phyloP scores from a whole-genome alignment of 345 rosid species.

The Physaria fendleri region DNA sequence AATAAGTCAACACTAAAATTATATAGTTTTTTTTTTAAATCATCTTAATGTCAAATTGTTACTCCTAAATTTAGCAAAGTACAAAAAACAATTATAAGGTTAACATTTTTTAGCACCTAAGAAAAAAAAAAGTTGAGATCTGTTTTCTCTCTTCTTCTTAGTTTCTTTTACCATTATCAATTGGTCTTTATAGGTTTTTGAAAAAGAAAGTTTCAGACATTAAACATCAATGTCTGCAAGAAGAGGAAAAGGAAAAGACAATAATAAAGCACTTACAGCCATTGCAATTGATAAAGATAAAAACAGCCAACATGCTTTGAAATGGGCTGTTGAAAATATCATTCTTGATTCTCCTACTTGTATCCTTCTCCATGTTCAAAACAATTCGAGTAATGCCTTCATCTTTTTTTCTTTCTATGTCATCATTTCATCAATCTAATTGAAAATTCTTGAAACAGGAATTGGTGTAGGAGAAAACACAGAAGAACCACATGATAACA shows the following conservation, averaged over 20 bases:
- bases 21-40: too few relatives aligned
- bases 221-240: conserved; percentile 20
- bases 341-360: conserved; percentile 52
- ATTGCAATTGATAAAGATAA: conserved; percentile 75
- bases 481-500: conserved; percentile 42
- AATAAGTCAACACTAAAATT: too few relatives aligned
- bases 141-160: too few relatives aligned
- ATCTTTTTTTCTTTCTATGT: not conserved
- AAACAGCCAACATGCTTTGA: conserved; percentile 71
- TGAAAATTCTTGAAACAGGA: conserved; percentile 14
- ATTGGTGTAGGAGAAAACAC: conserved; percentile 25
- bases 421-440: conserved; percentile 10
- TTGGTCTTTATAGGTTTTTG: conserved; percentile 3
- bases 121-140: too few relatives aligned
- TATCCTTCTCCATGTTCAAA: conserved; percentile 61
- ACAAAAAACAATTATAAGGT: too few relatives aligned
- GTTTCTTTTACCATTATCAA: too few relatives aligned
- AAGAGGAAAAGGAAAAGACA: conserved; percentile 27
- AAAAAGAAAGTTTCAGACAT: conserved; percentile 1
- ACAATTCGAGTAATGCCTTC: conserved; percentile 20
- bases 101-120: too few relatives aligned
- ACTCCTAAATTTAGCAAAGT: too few relatives aligned
- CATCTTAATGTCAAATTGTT: too few relatives aligned
- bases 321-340: conserved; percentile 74
- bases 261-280: conserved; percentile 41